Evolutionary conservation across 2,329 filamentous ascomycete genomes (phyloP).

Genomic region (Aspergillus pseudonomiae): DNA sequence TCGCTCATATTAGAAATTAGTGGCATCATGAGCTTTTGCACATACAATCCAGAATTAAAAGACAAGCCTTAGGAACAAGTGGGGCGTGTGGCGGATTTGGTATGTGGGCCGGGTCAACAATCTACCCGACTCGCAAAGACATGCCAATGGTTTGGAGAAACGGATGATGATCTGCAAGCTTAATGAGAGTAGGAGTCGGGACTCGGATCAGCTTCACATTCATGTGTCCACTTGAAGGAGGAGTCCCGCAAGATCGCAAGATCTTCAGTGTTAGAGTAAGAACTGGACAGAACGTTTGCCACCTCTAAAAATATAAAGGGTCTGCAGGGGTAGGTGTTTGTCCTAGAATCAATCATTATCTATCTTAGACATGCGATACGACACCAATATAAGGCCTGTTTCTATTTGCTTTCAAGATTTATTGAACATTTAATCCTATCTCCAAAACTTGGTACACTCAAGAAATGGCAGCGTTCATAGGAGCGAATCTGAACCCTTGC

Average conservation of each 20-base stretch:
- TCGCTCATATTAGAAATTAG: neutral
- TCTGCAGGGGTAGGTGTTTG: neutral
- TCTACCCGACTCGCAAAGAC: neutral
- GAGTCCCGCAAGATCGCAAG: neutral
- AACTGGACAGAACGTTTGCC: neutral
- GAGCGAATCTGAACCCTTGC: constrained; percentile 3
- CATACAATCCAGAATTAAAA: too few relatives aligned
- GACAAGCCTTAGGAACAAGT: neutral
- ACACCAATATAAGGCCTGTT: neutral
- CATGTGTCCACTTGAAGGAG: neutral
- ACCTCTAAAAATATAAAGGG: neutral
- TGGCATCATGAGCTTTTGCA: neutral
- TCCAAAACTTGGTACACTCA: too few relatives aligned
- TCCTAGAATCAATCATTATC: neutral
- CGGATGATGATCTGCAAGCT: neutral
- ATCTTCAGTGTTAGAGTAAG: neutral
- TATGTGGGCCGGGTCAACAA: neutral
- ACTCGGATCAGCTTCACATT: neutral
- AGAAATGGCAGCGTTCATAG: neutral
- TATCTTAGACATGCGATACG: neutral
- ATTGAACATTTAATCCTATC: neutral
- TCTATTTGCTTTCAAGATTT: neutral
- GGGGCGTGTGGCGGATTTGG: neutral
- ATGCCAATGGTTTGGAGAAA: neutral
- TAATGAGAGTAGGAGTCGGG: neutral